Evolutionary conservation across 108 stramenopile species (phyloP), one percentile per base, ranked within the genome.

Genomic region (Fragilariopsis cylindrus): DNA sequence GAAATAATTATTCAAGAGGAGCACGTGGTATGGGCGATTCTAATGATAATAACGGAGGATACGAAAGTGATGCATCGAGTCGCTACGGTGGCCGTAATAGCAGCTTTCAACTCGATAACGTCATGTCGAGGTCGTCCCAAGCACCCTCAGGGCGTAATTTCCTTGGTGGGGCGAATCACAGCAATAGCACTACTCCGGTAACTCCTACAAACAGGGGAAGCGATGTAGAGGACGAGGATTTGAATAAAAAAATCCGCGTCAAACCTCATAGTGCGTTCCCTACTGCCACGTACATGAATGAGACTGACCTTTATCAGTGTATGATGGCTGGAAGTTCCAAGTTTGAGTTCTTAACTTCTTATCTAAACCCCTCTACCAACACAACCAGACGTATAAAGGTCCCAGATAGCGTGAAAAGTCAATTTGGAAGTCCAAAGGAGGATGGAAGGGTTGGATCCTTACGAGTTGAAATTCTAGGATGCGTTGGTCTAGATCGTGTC

Each of bases 401-500:
- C 15, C 63, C 68, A 4, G 70, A 79, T 47, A 60, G 49, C 4
- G 75, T 78, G 18, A 63, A 65, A 49, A 44, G 68, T 58, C 48
- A 71, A 21, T 87, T 72, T 62, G 86, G 82, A 16, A 71, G 76
- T 48, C 81, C 82, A 0, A 48, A 65, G 48, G 80, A 76, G 42
- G 84, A 87, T 73, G 82, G 86, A 21, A 76, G 86, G 4, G 73
- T 87, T 43, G 86, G 86, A 16, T 80, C 86, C 5, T 55, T 87
- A 5, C 74, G 80, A 16, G 74, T 83, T 8, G 86, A 87, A 70
- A 74, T 83, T 44, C 67, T 87, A 39, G 82, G 86, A 9, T 83
- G 82, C 68, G 79, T 83, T 5, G 81, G 82, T 15, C 50, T 87
- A 64, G 76, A 84, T 48, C 74, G 79, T 30, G 12, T 56, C 65